A percentile compares a stretch with the other conserved stretches of the same genome.
These are phyloP conservation scores for Azolla pinnata DNA, from an alignment of 75 land plant genomes.

Conservation along the genomic window DNA sequence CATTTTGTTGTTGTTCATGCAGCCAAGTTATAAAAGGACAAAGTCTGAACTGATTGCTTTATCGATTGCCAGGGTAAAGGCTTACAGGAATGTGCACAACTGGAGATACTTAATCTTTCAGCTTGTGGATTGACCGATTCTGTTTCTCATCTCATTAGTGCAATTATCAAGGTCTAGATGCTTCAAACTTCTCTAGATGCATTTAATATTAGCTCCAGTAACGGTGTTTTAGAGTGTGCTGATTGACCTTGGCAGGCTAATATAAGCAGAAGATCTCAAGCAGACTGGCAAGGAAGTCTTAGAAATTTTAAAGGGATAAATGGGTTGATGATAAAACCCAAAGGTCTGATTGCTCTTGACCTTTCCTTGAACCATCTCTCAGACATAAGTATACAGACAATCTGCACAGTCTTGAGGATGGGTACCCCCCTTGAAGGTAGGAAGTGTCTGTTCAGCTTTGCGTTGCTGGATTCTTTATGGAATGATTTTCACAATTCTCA, in stretches of 20 bases:
- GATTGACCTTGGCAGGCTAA: slow-evolving; percentile 3
- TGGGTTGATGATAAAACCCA: background rate
- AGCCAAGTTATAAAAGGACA: too few relatives aligned
- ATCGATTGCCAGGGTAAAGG: slow-evolving; percentile 15
- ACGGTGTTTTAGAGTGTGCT: too few relatives aligned
- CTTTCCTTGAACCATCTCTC: slow-evolving; percentile 20
- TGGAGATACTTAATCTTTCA: slow-evolving; percentile 22
- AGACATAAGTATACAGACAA: slow-evolving; percentile 9
- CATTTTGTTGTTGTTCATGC: too few relatives aligned
- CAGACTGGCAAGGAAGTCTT: slow-evolving; percentile 26
- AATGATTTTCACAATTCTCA: too few relatives aligned
- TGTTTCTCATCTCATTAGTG: slow-evolving; percentile 1
- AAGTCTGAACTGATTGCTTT: too few relatives aligned
- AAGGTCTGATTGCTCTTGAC: slow-evolving; percentile 24
- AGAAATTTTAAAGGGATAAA: slow-evolving; percentile 7
- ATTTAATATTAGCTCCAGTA: too few relatives aligned
- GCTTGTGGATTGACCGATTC: slow-evolving; percentile 24
- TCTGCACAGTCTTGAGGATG: slow-evolving; percentile 18
- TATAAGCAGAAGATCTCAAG: slow-evolving; percentile 15
- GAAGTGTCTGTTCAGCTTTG: too few relatives aligned
- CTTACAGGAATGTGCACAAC: slow-evolving; percentile 18
- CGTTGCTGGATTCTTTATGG: too few relatives aligned
- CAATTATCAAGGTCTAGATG: slow-evolving; percentile 26
- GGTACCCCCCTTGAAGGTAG: slow-evolving; percentile 21
- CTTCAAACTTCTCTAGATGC: too few relatives aligned